Base-by-base conservation (phyloP, 176 grass and related monocot species). In the bread wheat (Triticum aestivum) region DNA sequence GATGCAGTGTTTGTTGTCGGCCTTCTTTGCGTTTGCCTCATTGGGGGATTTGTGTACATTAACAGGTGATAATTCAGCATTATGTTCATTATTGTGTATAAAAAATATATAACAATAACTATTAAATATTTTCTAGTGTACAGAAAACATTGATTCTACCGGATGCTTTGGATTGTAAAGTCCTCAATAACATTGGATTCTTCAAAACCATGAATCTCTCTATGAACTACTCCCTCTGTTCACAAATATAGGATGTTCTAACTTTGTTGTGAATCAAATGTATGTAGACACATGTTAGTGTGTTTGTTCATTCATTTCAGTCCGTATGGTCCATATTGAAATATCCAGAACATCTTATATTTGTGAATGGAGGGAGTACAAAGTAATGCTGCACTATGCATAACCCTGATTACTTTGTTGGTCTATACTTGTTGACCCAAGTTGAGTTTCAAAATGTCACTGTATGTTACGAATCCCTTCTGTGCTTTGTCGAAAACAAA, bases 1-100 rank as follows among this genome's bases (percentile, higher is more conserved):
- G 96, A 98, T 82, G 91, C 96, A 29, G 96, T 98, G n/a, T 4
- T 95, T 30, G 83, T 95, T 76, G 82, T 93, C 13, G 93, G 95
- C 52, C 70, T 95, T 29, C 84, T 98, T 52, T 98, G 96, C 75
- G 78, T 70, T 87, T 89, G 61, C 69, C 88, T 98, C 72, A 69
- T 95, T 9, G 83, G 64, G 21, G 93, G 86, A 49, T 98, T 89
- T 87, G 35, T 98, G 56, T 92, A 93, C 82, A 92, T 95, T 38
- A 95, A 98, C 91, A 93, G 95, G 95, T 98, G 70, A 75, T 38
- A 30, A 38, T 81, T 49, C 61, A 64, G 14, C 54, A 86, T 67
- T 75, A 23, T 37, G 1, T 81, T 13, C 69, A 69, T n/a, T 81
- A 13, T 34, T 77, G 51, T 41, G 21, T 34, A 75, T 18, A 88